Base-by-base conservation (phyloP, 179 eudicot genomes). In the Spergularia azorica region DNA sequence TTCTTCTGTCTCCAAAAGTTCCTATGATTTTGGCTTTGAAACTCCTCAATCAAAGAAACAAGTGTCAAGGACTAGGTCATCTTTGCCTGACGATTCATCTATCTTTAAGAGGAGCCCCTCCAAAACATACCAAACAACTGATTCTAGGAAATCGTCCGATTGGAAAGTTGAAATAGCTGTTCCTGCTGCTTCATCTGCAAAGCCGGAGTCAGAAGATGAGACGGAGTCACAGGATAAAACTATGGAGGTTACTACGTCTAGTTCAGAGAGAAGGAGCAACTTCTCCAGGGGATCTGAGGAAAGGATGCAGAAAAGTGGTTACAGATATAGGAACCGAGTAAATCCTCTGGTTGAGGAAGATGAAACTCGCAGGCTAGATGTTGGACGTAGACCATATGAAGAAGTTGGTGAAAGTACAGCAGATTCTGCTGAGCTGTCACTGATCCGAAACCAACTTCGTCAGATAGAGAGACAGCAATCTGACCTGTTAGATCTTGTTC, bases 391-490 rank as follows among this genome's bases (percentile, higher is more conserved):
- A 79, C 82, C 59, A 15, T 73, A 75, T 12, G 92, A 88, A 68
- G 88, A 87, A 84, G 59, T 80, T 6, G 58, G 58, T 79, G 88
- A 79, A 76, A 87, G 74, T 73, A 78, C 77, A 54, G 83, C 81
- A 60, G 97, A 91, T 58, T 67, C 79, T 58, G 94, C 89, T 75
- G 97, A 90, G 50, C 81, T 95, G 39, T 86, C 95, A 69, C 59
- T 85, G 75, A 91, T 95, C 46, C 83, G 92, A 11, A 86, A 87
- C 77, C 97, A 95, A 77, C 98, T 95, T 79, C 81, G 83, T 84
- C 97, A 91, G 76, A 95, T 95, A 76, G 98, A 95, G 70, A 86
- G 80, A 77, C 97, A 93, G 79, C 98, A 94, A 75, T 83, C 92
- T 67, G 87, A 75, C 79, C 84, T 92, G 67, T 75, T 91, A 38